Percentiles rank a stretch among this genome's conserved stretches.
Conservation (phyloP, 371 early-diverging fungal species). For the Mortierella sp. region DNA sequence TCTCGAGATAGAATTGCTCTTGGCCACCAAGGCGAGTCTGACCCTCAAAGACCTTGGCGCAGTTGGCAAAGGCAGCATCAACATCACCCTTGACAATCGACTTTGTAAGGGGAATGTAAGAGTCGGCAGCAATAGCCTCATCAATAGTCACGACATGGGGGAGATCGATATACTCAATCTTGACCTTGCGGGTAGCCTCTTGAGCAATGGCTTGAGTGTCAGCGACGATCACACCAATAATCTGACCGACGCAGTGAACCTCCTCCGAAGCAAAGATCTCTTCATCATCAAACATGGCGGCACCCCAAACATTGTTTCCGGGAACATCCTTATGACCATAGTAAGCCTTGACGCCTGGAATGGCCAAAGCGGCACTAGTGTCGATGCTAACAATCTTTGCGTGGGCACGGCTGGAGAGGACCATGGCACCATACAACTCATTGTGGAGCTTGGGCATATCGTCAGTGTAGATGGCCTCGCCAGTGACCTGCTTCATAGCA, state of each 20-base stretch:
- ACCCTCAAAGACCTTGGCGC: conserved; percentile 68
- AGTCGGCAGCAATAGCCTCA: conserved; percentile 73
- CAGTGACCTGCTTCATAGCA: conserved; percentile 86
- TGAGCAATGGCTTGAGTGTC: conserved; percentile 69
- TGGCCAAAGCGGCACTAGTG: conserved; percentile 65
- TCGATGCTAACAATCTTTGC: conserved; percentile 75
- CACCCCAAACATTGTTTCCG: conserved; percentile 66
- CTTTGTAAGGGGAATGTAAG: conserved; percentile 67
- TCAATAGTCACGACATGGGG: conserved; percentile 75
- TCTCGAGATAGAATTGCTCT: conserved; percentile 85
- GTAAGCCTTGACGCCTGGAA: conserved; percentile 74
- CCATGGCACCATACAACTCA: conserved; percentile 75
- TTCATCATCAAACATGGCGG: conserved; percentile 71
- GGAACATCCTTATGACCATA: conserved; percentile 75
- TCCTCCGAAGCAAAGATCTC: conserved; percentile 75
- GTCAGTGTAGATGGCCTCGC: conserved; percentile 82
- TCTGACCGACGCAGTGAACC: conserved; percentile 75
- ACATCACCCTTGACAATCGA: conserved; percentile 67
- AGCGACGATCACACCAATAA: conserved; percentile 81
- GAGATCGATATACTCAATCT: conserved; percentile 74
- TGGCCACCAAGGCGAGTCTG: conserved; percentile 73
- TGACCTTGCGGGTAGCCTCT: conserved; percentile 73
- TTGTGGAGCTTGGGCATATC: conserved; percentile 75
- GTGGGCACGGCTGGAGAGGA: conserved; percentile 72
- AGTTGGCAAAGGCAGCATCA: conserved; percentile 61